Conservation (phyloP, 202 grass and related monocot species). For the Miscanthus sacchariflorus region DNA sequence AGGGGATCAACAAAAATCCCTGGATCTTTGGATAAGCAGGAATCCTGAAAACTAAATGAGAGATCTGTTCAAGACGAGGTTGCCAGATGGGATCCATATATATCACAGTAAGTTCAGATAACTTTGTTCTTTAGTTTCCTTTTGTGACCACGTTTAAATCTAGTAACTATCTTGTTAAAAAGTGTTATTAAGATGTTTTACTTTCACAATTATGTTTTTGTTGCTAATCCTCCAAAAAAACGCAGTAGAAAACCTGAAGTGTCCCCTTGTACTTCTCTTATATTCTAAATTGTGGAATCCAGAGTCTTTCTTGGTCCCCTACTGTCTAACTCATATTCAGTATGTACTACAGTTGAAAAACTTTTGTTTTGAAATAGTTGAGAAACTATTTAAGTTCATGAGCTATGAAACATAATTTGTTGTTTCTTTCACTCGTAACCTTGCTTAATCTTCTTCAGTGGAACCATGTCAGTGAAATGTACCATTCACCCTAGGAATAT, state of each 20-base stretch:
- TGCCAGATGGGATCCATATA: conserved; percentile 35
- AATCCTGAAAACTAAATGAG: background rate
- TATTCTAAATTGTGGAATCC: conserved; percentile 3
- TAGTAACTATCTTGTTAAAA: conserved; percentile 16
- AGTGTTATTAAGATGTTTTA: conserved; percentile 21
- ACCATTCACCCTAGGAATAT: conserved; percentile 14
- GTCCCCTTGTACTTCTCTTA: background rate
- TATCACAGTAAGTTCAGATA: conserved; percentile 18
- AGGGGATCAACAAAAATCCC: background rate
- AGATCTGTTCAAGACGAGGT: background rate
- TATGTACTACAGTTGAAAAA: background rate
- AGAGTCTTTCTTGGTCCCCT: background rate
- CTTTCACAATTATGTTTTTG: background rate
- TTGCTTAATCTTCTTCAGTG: conserved; percentile 1
- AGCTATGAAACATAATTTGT: background rate
- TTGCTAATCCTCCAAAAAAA: background rate
- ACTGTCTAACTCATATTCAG: background rate
- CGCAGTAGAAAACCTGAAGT: background rate
- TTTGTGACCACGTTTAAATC: conserved; percentile 15
- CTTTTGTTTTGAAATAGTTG: background rate
- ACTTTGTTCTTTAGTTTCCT: conserved; percentile 35
- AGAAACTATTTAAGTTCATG: conserved; percentile 13
- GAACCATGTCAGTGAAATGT: background rate
- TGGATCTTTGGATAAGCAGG: conserved; percentile 38
- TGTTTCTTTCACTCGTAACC: background rate